A percentile compares a stretch with the other conserved stretches of the same genome.
Evolutionary conservation across 2,329 filamentous ascomycete genomes (phyloP).

Genomic region (Pseudogymnoascus sp.): DNA sequence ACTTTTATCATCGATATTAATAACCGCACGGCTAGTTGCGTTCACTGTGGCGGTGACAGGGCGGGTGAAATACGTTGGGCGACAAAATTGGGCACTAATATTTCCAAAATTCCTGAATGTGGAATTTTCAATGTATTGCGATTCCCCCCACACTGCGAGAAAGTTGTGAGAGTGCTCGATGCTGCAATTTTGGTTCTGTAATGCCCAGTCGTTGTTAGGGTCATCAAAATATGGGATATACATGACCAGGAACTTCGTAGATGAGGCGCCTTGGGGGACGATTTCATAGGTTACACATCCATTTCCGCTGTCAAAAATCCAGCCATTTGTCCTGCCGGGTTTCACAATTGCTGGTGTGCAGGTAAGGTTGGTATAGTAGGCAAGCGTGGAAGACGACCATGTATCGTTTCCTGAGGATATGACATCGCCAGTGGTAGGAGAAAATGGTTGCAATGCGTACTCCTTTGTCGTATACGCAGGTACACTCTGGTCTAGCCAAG

Average conservation of each 20-base stretch:
- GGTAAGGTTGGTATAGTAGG: constrained; percentile 29
- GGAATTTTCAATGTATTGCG: background rate
- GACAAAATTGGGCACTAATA: constrained; percentile 35
- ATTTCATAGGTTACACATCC: constrained; percentile 29
- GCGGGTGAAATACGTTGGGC: constrained; percentile 34
- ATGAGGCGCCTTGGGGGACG: background rate
- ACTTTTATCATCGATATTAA: constrained; percentile 4
- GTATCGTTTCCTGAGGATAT: constrained; percentile 9
- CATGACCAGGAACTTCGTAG: constrained; percentile 4
- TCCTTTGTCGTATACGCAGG: constrained; percentile 37
- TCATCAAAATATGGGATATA: constrained; percentile 28
- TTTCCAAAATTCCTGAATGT: constrained; percentile 10
- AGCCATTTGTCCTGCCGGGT: background rate
- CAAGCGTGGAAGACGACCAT: constrained; percentile 23
- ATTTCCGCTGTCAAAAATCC: constrained; percentile 30
- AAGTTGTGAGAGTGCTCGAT: constrained; percentile 32
- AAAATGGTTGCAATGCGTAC: constrained; percentile 37
- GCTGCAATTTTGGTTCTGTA: constrained; percentile 30
- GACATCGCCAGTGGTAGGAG: constrained; percentile 2
- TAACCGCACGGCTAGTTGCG: constrained; percentile 18
- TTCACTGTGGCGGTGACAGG: constrained; percentile 34
- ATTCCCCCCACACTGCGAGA: constrained; percentile 24
- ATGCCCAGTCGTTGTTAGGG: constrained; percentile 25
- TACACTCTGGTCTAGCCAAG: constrained; percentile 36
- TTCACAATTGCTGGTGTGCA: constrained; percentile 30